phyloP scores from a whole-genome alignment of 2,329 filamentous ascomycete genomes.

The Colletotrichum endophyticum region DNA sequence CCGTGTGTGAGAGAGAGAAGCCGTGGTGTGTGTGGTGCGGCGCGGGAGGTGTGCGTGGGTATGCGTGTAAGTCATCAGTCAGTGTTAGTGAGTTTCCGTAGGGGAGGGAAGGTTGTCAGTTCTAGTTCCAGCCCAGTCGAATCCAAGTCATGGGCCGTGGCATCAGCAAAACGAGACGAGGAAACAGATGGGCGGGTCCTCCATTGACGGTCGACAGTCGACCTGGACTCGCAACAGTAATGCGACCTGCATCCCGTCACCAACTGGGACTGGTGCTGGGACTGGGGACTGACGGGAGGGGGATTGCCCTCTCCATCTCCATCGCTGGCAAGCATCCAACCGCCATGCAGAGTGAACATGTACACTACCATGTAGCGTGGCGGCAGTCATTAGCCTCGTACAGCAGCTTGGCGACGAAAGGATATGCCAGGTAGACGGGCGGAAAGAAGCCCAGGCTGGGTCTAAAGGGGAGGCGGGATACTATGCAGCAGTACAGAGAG shows the following conservation, averaged over 20 bases:
- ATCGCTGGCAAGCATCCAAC: neutral
- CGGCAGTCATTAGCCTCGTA: conserved; percentile 5
- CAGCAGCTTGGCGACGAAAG: neutral
- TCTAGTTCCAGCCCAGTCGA: conserved; percentile 12
- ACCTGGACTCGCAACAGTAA: conserved; percentile 13
- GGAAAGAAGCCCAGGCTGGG: neutral
- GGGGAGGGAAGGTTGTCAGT: conserved; percentile 11
- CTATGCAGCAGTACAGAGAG: neutral
- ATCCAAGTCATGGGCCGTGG: conserved; percentile 1
- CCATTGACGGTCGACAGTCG: neutral
- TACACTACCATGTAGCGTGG: neutral
- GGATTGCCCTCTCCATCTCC: neutral
- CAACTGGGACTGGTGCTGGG: neutral
- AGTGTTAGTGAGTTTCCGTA: neutral
- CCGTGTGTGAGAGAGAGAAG: conserved; percentile 15
- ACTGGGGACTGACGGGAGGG: neutral
- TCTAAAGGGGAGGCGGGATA: neutral
- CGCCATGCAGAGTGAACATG: neutral
- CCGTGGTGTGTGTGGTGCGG: conserved; percentile 15
- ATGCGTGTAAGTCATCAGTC: conserved; percentile 12
- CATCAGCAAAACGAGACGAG: conserved; percentile 19
- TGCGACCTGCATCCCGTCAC: conserved; percentile 9
- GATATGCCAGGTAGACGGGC: neutral
- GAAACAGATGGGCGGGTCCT: conserved; percentile 11
- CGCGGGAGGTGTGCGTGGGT: conserved; percentile 24